Base-by-base conservation (phyloP, 345 rosid species). In the Brassica carinata region DNA sequence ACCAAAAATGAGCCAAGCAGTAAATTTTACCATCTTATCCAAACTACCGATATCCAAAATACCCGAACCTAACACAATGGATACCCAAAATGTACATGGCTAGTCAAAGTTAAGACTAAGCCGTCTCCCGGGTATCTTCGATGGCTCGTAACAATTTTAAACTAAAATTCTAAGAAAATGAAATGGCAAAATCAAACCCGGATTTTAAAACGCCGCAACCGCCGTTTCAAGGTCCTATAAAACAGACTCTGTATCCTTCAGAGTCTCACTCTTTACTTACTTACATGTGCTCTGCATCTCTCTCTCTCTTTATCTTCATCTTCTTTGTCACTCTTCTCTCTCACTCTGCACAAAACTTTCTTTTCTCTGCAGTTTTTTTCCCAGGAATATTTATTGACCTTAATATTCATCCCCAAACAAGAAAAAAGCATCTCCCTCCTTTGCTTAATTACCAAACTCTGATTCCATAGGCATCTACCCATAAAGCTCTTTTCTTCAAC, bases 211-310 rank as follows among this genome's bases (percentile, higher is more conserved):
- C 69, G 64, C 83, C 74, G 69, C 78, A 75, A 81, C 67, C 51
- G 80, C 79, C 83, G 83, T 70, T 81, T 27, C 34, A 75, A 34
- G 63, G 77, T 75, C 73, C 79, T 81, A 81, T 81, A 81, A 81
- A 62, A 64, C 53, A 72, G 77, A 36, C 72, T 55, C 80, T 75
- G 67, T n/a, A 14, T 4, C 9, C 2, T 4, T 18, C 36, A 71
- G 77, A 61, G 80, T 53, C 76, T 70, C 33, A 57, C 64, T 59
- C 71, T 23, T 38, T 29, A 51, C 63, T 38, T 29, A 51, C 62
- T 33, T 67, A 36, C 72, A 65, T 71, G 72, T 72, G 30, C 75
- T 64, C 66, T 77, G 80, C 74, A 33, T 26, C 67, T 58, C 8
- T 77, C 40, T 77, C 40, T 58, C 26, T 69, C 36, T 76, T 48